These are phyloP conservation scores for Stachybotrys elegans DNA, from an alignment of 2,329 filamentous ascomycete genomes.

Conservation along the genomic window DNA sequence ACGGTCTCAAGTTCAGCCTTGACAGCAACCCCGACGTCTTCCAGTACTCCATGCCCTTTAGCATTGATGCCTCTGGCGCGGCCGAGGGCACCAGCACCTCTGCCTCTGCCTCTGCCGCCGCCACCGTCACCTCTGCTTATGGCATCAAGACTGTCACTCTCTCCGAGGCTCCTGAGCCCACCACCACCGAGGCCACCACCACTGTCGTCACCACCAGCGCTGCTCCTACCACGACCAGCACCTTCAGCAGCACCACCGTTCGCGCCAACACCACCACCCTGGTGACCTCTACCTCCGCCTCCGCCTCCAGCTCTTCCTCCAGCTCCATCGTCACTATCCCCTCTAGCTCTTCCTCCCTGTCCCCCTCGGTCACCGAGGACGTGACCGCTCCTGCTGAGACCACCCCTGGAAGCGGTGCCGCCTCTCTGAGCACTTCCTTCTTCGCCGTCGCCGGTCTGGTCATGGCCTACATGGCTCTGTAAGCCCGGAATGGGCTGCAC, in stretches of 20 bases:
- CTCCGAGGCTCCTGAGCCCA: slow-evolving; percentile 14
- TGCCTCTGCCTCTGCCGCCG: slow-evolving; percentile 18
- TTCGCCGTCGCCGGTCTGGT: slow-evolving; percentile 34
- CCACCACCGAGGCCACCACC: slow-evolving; percentile 12
- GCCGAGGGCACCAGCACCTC: slow-evolving; percentile 16
- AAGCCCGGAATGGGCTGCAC: slow-evolving; percentile 17
- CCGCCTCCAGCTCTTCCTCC: slow-evolving; percentile 3
- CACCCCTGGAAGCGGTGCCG: slow-evolving; percentile 18
- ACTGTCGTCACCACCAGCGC: slow-evolving; percentile 15
- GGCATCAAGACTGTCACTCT: slow-evolving; percentile 25
- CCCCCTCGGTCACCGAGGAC: slow-evolving; percentile 13
- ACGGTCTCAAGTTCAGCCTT: slow-evolving; percentile 52
- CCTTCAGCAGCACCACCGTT: slow-evolving; percentile 12
- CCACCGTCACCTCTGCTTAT: slow-evolving; percentile 21
- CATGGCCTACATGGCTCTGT: slow-evolving; percentile 38
- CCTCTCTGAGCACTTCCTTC: slow-evolving; percentile 30
- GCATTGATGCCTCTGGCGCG: slow-evolving; percentile 38
- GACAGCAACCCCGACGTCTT: slow-evolving; percentile 42
- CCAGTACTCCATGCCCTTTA: slow-evolving; percentile 61
- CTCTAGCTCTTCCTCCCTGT: slow-evolving; percentile 12
- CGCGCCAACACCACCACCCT: slow-evolving; percentile 15
- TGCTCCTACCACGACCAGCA: slow-evolving; percentile 15
- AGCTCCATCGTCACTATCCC: slow-evolving; percentile 9
- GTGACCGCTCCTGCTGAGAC: slow-evolving; percentile 1
- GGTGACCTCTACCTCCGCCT: slow-evolving; percentile 13